Conservation (phyloP, 163 green algal species). For the Scenedesmus sp. region DNA sequence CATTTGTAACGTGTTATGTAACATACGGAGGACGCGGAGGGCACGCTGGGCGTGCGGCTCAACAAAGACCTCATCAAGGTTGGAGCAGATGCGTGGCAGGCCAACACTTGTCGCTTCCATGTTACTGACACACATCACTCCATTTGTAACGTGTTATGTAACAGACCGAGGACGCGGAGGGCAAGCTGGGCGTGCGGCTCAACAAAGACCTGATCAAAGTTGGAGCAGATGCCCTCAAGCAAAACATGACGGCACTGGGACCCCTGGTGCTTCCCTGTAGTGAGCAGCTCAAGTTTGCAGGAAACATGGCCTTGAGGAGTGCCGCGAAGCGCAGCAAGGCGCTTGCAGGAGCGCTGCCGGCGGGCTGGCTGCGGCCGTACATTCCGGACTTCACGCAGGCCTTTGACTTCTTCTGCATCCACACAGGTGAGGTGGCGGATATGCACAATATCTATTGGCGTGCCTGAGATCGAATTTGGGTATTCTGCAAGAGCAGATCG, state of each 20-base stretch:
- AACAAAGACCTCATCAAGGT: slow-evolving; percentile 79
- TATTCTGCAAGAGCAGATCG: too few species aligned
- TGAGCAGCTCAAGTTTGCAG: slow-evolving; percentile 95
- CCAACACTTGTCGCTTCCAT: slow-evolving; percentile 10
- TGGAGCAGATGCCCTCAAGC: slow-evolving; percentile 68
- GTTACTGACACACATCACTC: not conserved
- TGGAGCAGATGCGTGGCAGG: slow-evolving; percentile 67
- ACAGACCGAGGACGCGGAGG: slow-evolving; percentile 83
- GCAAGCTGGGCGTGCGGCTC: slow-evolving; percentile 68
- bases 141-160: slow-evolving; percentile 7
- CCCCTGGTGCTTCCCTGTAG: slow-evolving; percentile 92
- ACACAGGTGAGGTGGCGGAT: slow-evolving; percentile 75
- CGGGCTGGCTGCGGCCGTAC: slow-evolving; percentile 75
- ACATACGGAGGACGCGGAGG: slow-evolving; percentile 82
- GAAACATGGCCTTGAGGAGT: slow-evolving; percentile 87
- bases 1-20: slow-evolving; percentile 8
- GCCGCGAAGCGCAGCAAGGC: slow-evolving; percentile 54
- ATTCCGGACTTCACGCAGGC: slow-evolving; percentile 97
- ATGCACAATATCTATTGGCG: too few species aligned
- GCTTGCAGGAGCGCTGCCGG: slow-evolving; percentile 20
- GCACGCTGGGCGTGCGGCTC: slow-evolving; percentile 68
- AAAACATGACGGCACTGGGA: slow-evolving; percentile 97
- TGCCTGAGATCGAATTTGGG: too few species aligned
- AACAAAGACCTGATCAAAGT: slow-evolving; percentile 80
- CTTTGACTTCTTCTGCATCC: slow-evolving; percentile 99